phyloP scores from a whole-genome alignment of 2,329 filamentous ascomycete species.

The Fusarium heterosporum region DNA sequence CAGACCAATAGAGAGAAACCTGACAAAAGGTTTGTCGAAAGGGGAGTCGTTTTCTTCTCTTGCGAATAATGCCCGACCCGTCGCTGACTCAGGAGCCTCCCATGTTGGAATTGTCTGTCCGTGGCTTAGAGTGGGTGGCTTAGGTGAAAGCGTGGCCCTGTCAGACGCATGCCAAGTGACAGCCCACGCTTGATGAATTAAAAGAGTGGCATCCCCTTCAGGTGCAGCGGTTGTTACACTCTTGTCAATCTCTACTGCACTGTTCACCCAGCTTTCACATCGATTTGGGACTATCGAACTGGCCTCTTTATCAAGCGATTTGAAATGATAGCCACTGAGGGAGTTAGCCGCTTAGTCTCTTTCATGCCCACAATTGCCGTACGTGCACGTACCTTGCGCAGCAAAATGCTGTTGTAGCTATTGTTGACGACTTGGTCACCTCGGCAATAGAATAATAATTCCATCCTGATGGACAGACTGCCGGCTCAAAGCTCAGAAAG shows the following conservation, averaged over 20 bases:
- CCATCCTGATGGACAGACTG: not conserved
- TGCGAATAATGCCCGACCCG: not conserved
- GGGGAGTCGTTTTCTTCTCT: not conserved
- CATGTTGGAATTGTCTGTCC: not conserved
- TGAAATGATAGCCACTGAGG: not conserved
- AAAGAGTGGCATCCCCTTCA: not conserved
- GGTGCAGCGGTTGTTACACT: not conserved
- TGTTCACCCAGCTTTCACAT: not conserved
- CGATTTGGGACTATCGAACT: not conserved
- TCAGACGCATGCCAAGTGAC: conserved; percentile 5
- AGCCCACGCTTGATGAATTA: conserved; percentile 3
- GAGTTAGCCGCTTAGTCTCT: not conserved
- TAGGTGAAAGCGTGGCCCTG: not conserved
- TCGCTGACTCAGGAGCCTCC: not conserved
- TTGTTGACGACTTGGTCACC: not conserved
- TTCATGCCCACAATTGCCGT: rapidly evolving
- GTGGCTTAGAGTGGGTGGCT: not conserved
- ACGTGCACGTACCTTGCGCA: not conserved
- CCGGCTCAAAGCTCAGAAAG: not conserved
- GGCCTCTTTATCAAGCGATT: too few species aligned
- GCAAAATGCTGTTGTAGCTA: not conserved
- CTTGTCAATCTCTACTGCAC: too few species aligned
- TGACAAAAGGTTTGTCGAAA: not conserved
- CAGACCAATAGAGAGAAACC: not conserved
- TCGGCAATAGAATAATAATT: not conserved